These are phyloP conservation scores for Capsicum pubescens DNA, from an alignment of 257 asterid species.

Conservation along the genomic window DNA sequence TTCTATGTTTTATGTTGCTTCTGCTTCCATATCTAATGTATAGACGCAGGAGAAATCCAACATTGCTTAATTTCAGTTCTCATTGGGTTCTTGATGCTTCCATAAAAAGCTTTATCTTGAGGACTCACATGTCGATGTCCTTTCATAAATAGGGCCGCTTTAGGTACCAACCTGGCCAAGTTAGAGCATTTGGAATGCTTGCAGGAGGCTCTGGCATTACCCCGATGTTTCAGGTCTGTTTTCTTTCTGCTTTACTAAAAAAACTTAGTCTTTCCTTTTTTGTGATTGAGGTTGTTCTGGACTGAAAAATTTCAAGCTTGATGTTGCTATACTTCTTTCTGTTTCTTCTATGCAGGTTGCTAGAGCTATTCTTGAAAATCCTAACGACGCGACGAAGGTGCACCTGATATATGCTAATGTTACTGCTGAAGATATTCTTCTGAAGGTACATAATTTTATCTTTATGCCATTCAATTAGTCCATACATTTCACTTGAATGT, in stretches of 20 bases:
- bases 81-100: slow-evolving; percentile 2
- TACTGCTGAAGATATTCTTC: slow-evolving; percentile 80
- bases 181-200: slow-evolving; percentile 60
- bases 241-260: background rate
- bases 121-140: background rate
- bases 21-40: background rate
- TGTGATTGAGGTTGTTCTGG: background rate
- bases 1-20: background rate
- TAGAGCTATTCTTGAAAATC: slow-evolving; percentile 88
- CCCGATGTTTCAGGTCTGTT: slow-evolving; percentile 58
- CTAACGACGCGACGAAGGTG: slow-evolving; percentile 74
- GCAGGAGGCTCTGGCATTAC: slow-evolving; percentile 65
- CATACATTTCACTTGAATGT: background rate
- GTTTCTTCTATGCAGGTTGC: slow-evolving; percentile 63
- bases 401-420: slow-evolving; percentile 92
- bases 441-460: slow-evolving; percentile 60
- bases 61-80: background rate
- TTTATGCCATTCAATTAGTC: slow-evolving; percentile 11
- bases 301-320: background rate
- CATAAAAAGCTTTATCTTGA: background rate
- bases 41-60: background rate
- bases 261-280: background rate
- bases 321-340: slow-evolving; percentile 5
- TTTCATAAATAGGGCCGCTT: slow-evolving; percentile 50
- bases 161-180: slow-evolving; percentile 52